Conservation (phyloP, 2,329 filamentous ascomycete genomes). For the Ophiostoma montium region DNA sequence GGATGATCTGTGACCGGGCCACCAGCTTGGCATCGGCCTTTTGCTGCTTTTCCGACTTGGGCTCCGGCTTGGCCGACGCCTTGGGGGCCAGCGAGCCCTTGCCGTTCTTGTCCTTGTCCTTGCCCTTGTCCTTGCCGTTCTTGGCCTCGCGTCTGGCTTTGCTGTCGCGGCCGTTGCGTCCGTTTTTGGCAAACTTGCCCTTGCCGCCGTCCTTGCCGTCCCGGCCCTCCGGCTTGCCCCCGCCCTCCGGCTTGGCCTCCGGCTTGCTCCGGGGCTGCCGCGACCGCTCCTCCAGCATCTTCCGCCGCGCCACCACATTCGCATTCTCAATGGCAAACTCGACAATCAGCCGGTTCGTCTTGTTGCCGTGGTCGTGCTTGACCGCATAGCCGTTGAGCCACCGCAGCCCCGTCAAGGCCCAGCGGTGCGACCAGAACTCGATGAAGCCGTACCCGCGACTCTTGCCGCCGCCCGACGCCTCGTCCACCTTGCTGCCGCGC, state of each 20-base stretch:
- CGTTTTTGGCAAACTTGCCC: too few species aligned
- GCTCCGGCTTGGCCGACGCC: not conserved
- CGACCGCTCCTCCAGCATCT: slow-evolving; percentile 40
- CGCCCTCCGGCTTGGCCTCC: slow-evolving; percentile 17
- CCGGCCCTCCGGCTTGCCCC: slow-evolving; percentile 2
- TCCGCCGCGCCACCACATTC: slow-evolving; percentile 76
- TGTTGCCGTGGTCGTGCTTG: slow-evolving; percentile 45
- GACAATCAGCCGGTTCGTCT: slow-evolving; percentile 79
- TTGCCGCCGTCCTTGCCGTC: not conserved
- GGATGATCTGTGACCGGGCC: slow-evolving; percentile 62
- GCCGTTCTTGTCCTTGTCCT: slow-evolving; percentile 17
- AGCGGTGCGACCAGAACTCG: slow-evolving; percentile 87
- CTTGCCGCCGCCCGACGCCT: slow-evolving; percentile 50
- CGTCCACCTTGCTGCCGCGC: slow-evolving; percentile 70
- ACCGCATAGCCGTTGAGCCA: slow-evolving; percentile 74
- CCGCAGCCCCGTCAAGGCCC: slow-evolving; percentile 84
- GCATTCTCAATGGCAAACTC: slow-evolving; percentile 98
- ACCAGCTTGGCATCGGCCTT: slow-evolving; percentile 23
- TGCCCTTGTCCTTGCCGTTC: too few species aligned
- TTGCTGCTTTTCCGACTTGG: slow-evolving; percentile 11
- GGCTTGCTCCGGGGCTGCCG: slow-evolving; percentile 12
- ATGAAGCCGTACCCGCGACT: slow-evolving; percentile 95
- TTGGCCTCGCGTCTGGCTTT: not conserved
- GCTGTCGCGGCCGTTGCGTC: too few species aligned
- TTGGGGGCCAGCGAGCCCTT: not conserved